A percentile compares a stretch with the other conserved stretches of the same genome.
Conservation (phyloP, 1,284 basidiomycete species). For the Gymnopus androsaceus region DNA sequence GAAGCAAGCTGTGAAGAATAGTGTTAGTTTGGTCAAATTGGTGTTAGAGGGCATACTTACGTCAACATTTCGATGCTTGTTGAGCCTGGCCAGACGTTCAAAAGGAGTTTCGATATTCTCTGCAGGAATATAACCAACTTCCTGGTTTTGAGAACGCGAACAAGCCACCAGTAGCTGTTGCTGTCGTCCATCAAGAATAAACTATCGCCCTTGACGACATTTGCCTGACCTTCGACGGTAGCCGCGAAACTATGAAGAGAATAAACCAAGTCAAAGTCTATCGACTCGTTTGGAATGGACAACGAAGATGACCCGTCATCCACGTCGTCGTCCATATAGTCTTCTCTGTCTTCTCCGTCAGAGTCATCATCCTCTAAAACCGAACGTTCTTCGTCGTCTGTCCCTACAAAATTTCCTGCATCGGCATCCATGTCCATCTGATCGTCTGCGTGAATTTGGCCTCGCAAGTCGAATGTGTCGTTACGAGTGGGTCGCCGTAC, state of each 20-base stretch:
- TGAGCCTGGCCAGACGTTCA: conserved; percentile 91
- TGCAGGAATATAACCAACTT: conserved; percentile 99
- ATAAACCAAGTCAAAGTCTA: conserved; percentile 89
- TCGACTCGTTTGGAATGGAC: conserved; percentile 86
- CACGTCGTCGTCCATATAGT: conserved; percentile 68
- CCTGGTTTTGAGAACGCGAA: conserved; percentile 96
- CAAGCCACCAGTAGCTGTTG: conserved; percentile 98
- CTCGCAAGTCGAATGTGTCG: conserved; percentile 72
- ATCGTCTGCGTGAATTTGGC: conserved; percentile 59
- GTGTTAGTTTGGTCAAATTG: not conserved
- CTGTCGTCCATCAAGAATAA: conserved; percentile 93
- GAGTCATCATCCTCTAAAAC: conserved; percentile 63
- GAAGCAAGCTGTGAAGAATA: conserved; percentile 59
- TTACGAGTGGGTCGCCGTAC: conserved; percentile 40
- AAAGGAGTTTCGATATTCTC: conserved; percentile 99
- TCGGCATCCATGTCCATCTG: conserved; percentile 56
- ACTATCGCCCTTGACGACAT: conserved; percentile 94
- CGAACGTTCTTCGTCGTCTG: conserved; percentile 74
- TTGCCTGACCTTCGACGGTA: conserved; percentile 95
- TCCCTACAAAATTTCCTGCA: conserved; percentile 46
- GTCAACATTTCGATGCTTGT: conserved; percentile 98
- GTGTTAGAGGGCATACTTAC: conserved; percentile 49
- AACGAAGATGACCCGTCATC: conserved; percentile 80
- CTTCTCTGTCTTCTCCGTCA: conserved; percentile 66
- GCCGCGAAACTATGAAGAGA: conserved; percentile 92